A percentile compares a stretch with the other conserved stretches of the same genome.
These are phyloP conservation scores for Suhomyces guaymorum DNA, from an alignment of 1,139 yeast genomes.

Conservation along the genomic window DNA sequence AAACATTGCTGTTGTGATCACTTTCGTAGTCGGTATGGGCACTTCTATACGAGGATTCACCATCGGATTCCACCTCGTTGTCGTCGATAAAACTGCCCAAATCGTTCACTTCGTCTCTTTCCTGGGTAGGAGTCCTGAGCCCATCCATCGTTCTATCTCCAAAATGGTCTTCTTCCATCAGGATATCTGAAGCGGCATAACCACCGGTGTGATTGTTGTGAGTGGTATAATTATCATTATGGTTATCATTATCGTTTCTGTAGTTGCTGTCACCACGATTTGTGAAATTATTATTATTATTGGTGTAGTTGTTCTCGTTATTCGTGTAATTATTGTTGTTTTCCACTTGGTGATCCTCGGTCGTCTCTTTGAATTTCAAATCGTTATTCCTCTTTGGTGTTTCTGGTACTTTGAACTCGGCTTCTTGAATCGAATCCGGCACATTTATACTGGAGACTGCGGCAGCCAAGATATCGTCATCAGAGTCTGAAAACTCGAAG, in stretches of 20 bases:
- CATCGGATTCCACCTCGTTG: constrained; percentile 17
- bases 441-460: constrained; percentile 7
- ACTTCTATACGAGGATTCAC: constrained; percentile 15
- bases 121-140: constrained; percentile 39
- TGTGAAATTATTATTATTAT: neutral
- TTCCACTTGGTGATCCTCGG: neutral
- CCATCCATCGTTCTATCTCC: constrained; percentile 46
- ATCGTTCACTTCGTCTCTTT: constrained; percentile 31
- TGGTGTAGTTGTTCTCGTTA: neutral
- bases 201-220: neutral
- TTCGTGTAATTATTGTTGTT: neutral
- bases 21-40: constrained; percentile 20
- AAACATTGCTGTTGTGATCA: constrained; percentile 18
- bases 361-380: too few species aligned
- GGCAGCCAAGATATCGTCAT: constrained; percentile 11
- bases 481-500: constrained; percentile 14
- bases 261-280: neutral
- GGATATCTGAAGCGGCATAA: constrained; percentile 14
- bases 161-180: constrained; percentile 45
- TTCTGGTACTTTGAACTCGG: constrained; percentile 10
- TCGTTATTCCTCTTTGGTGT: too few species aligned
- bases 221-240: neutral
- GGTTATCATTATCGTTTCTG: constrained; percentile 8
- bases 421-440: constrained; percentile 8
- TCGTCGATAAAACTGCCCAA: constrained; percentile 40